Percentiles rank a stretch among this genome's conserved stretches.
Evolutionary conservation across 352 stramenopile genomes (phyloP).

Genomic region (Globisporangium spiculum): DNA sequence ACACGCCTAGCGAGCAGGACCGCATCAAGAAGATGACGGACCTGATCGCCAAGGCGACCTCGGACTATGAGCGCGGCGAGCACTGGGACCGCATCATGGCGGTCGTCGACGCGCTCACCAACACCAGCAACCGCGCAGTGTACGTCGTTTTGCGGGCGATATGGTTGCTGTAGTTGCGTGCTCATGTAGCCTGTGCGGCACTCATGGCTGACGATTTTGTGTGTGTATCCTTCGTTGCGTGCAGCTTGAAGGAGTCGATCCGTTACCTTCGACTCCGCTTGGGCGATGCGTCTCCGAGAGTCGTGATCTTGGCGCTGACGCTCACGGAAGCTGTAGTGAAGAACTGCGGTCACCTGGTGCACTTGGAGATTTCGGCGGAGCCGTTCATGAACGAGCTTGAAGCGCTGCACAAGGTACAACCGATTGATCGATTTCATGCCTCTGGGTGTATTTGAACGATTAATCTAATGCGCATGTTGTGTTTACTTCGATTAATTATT

Average conservation of each 20-base stretch:
- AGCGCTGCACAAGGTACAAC: constrained; percentile 53
- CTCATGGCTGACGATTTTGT: neutral
- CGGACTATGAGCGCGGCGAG: constrained; percentile 65
- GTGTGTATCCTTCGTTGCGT: constrained; percentile 1
- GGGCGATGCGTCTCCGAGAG: constrained; percentile 53
- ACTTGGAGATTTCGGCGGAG: constrained; percentile 64
- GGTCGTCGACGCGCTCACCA: constrained; percentile 75
- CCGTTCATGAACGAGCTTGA: constrained; percentile 76
- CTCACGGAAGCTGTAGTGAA: constrained; percentile 75
- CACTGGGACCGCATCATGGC: constrained; percentile 73
- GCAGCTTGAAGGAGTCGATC: constrained; percentile 66
- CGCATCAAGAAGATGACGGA: constrained; percentile 74
- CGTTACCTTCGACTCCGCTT: constrained; percentile 69
- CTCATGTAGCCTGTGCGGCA: neutral
- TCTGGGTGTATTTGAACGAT: neutral
- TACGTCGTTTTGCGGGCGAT: constrained; percentile 18
- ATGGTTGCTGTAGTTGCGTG: neutral
- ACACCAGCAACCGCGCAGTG: constrained; percentile 58
- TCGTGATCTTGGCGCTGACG: constrained; percentile 64
- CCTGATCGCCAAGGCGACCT: constrained; percentile 66
- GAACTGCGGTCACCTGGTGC: constrained; percentile 70
- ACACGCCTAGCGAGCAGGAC: constrained; percentile 69
- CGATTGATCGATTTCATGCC: neutral
- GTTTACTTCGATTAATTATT: neutral
- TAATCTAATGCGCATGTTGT: neutral